Evolutionary conservation across 176 grass and related monocot species (phyloP), one percentile per base, ranked within the genome.

Genomic region (Chrysopogon serrulatus): DNA sequence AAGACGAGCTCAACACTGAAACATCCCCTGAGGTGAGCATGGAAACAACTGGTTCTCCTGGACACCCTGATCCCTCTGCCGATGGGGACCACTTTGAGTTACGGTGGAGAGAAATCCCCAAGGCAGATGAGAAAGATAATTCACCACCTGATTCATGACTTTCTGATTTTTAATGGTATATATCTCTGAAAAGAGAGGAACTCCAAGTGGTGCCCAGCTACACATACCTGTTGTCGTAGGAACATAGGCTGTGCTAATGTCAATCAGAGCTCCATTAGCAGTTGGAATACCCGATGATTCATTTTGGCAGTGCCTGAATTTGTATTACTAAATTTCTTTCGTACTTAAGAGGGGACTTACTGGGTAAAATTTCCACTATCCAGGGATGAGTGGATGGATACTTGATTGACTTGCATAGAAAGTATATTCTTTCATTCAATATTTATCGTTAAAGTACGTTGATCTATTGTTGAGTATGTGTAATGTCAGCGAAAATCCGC

Each of bases 71-170:
- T 39, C 80, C 35, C 36, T 78, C 79, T 70, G 63, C 72, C 5
- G 87, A 83, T 66, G 83, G 47, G 9, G 82, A 79, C 19, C 54
- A 43, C 19, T 95, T 92, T 88, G 90, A 92, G 74, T 48, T 95
- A 57, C 90, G 79, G 23, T 70, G 80, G 71, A 95, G 93, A 77
- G 90, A 92, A 62, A 86, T 84, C 16, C 74, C 89, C 18, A 83
- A 90, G 40, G 49, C 31, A 63, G 71, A 86, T 21, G 73, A 84
- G 60, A 83, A 80, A 75, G 66, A 49, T 54, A 68, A 83, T 19
- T n/a, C 49, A 57, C 79, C 88, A 68, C 68, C 61, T 17, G 73
- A 87, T 67, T 79, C 65, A 74, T 74, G 68, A 74, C 78, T 49
- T 17, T 47, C 45, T 1, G 30, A 44, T 24, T n/a, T 75, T 89